A percentile compares a stretch with the other conserved stretches of the same genome.
phyloP scores from a whole-genome alignment of 2,329 filamentous ascomycete genomes.

The Penicillium occitanis region DNA sequence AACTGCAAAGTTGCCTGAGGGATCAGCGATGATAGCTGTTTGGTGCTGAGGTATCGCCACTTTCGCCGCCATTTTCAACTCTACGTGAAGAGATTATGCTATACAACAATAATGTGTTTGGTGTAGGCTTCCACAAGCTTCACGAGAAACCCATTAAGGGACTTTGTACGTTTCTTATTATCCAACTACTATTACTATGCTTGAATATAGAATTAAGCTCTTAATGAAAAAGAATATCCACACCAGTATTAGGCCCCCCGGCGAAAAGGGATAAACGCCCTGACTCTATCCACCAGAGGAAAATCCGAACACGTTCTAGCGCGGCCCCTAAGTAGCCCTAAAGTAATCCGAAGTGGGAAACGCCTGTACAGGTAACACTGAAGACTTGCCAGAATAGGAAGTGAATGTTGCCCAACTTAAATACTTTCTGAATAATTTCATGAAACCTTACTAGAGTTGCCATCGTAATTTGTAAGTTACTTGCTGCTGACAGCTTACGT shows the following conservation, averaged over 20 bases:
- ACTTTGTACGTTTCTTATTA: neutral
- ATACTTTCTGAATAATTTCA: neutral
- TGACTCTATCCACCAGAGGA: neutral
- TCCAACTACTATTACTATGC: neutral
- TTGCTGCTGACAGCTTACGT: neutral
- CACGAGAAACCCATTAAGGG: neutral
- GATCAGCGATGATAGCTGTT: constrained; percentile 7
- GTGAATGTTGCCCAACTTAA: neutral
- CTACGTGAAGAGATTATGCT: neutral
- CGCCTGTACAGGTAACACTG: constrained; percentile 5
- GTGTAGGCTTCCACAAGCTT: neutral
- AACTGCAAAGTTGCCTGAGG: constrained; percentile 6
- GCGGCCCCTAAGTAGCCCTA: neutral
- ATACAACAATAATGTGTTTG: neutral
- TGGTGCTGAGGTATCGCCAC: constrained; percentile 1
- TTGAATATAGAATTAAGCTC: neutral
- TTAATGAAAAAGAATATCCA: neutral
- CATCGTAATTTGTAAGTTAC: neutral
- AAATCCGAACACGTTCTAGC: constrained; percentile 1
- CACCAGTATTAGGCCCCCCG: neutral
- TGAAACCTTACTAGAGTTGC: neutral
- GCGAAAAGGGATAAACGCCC: neutral
- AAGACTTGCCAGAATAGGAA: constrained; percentile 5
- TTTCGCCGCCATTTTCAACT: neutral
- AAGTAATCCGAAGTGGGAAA: neutral